Conservation (phyloP, 805 yeast species). For the Saccharomycopsis vini region DNA sequence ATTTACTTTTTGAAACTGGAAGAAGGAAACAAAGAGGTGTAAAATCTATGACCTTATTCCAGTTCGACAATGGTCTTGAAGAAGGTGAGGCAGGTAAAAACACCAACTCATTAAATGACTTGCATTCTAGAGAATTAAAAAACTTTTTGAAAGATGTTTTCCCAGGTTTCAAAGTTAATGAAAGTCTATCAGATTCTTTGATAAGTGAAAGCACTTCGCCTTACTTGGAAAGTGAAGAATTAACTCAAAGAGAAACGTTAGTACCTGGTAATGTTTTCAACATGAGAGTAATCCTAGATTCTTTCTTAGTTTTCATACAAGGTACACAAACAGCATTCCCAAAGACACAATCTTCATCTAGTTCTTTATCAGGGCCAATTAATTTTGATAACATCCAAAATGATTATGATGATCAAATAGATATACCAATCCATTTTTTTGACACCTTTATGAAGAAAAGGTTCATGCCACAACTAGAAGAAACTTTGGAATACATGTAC, state of each 20-base stretch:
- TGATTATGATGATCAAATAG: conserved; percentile 11
- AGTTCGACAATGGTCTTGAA: conserved; percentile 29
- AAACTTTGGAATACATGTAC: conserved; percentile 45
- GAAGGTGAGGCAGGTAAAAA: conserved; percentile 12
- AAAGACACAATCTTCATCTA: conserved; percentile 18
- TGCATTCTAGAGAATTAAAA: conserved; percentile 35
- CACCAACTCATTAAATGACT: conserved; percentile 22
- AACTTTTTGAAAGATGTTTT: conserved; percentile 50
- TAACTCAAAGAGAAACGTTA: conserved; percentile 51
- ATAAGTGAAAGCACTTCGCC: conserved; percentile 31
- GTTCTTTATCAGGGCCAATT: no score
- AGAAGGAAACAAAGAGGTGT: conserved; percentile 1
- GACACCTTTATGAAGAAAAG: conserved; percentile 52
- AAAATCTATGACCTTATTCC: conserved; percentile 21
- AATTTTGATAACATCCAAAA: no score
- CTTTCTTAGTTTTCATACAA: conserved; percentile 59
- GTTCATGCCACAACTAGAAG: conserved; percentile 57
- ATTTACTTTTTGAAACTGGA: conserved; percentile 11
- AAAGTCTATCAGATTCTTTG: conserved; percentile 20
- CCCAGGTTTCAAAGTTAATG: conserved; percentile 45
- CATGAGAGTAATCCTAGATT: conserved; percentile 70
- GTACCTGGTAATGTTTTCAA: conserved; percentile 68
- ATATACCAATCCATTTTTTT: conserved; percentile 41
- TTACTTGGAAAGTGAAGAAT: conserved; percentile 53
- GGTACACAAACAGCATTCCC: conserved; percentile 41